A percentile compares a stretch with the other conserved stretches of the same genome.
phyloP scores from a whole-genome alignment of 176 grass and related monocot genomes.

The Avena insularis region DNA sequence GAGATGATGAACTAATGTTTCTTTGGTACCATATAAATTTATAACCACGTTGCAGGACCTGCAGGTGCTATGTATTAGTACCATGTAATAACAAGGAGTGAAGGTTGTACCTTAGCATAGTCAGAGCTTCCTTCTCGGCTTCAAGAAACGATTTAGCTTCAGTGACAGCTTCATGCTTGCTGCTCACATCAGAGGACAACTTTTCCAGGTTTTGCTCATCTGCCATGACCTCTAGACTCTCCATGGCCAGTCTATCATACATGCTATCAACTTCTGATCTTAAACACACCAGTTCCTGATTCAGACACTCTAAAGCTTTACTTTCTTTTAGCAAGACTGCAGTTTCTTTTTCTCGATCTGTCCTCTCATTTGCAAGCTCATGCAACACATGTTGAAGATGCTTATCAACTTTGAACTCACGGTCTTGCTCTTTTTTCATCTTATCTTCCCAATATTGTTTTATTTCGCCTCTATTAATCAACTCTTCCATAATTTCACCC shows the following conservation, averaged over 20 bases:
- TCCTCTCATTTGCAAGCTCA: conserved; percentile 65
- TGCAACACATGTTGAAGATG: conserved; percentile 60
- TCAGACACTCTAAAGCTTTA: conserved; percentile 56
- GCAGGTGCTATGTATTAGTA: neutral
- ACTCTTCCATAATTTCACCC: conserved; percentile 82
- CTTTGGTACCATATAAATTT: neutral
- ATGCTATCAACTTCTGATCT: conserved; percentile 77
- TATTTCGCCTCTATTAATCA: conserved; percentile 80
- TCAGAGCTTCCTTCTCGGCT: conserved; percentile 85
- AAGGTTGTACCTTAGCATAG: conserved; percentile 73
- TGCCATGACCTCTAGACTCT: conserved; percentile 58
- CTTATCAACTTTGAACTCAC: conserved; percentile 47
- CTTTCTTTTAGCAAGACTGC: conserved; percentile 70
- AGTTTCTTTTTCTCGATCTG: conserved; percentile 49
- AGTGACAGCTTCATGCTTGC: conserved; percentile 66
- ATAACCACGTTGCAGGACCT: neutral
- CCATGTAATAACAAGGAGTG: neutral
- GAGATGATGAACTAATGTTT: conserved; percentile 15
- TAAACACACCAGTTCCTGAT: conserved; percentile 58
- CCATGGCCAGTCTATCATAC: conserved; percentile 57
- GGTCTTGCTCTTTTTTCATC: conserved; percentile 57
- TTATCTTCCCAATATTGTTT: conserved; percentile 70
- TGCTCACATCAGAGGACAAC: conserved; percentile 50
- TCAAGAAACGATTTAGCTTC: conserved; percentile 83
- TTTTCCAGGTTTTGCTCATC: conserved; percentile 64